A percentile compares a stretch with the other conserved stretches of the same genome.
phyloP scores from a whole-genome alignment of 2,329 filamentous ascomycete genomes.

The Thyridium curvatum region DNA sequence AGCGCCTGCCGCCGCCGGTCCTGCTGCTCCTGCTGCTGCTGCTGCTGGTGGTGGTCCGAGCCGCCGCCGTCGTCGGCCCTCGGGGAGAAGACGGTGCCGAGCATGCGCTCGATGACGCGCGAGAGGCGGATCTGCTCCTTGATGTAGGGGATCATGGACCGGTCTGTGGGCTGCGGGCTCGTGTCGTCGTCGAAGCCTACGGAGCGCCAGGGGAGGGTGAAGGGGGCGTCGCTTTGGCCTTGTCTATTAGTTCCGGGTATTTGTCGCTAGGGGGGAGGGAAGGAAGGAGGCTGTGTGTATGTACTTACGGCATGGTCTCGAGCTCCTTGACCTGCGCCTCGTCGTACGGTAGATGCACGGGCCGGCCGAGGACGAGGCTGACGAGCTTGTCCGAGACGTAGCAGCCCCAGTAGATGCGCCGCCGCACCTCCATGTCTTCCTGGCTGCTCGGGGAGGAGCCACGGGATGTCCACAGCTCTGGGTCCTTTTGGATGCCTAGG shows the following conservation, averaged over 20 bases:
- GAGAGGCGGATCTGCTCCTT: constrained; percentile 13
- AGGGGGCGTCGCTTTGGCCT: constrained; percentile 10
- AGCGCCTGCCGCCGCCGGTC: constrained; percentile 4
- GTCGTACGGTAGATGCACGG: constrained; percentile 3
- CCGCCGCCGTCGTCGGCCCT: too few species aligned
- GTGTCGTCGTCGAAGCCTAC: constrained; percentile 12
- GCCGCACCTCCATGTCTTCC: constrained; percentile 18
- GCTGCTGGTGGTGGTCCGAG: too few species aligned
- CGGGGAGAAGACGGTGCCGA: constrained; percentile 9
- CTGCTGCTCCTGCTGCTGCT: too few species aligned
- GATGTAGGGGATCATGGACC: constrained; percentile 11
- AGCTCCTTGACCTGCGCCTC: constrained; percentile 7
- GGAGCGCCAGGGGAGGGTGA: constrained; percentile 14
- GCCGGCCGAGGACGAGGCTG: constrained; percentile 8
- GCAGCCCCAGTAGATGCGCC: constrained; percentile 21
- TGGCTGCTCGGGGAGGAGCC: constrained; percentile 11
- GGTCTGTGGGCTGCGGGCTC: background rate
- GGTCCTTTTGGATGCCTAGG: constrained; percentile 18
- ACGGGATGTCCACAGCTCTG: constrained; percentile 12
- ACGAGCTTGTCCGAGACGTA: constrained; percentile 18
- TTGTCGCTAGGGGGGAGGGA: too few species aligned
- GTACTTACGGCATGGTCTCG: constrained; percentile 5
- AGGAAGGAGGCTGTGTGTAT: too few species aligned
- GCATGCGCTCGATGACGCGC: constrained; percentile 13
- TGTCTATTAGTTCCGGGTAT: too few species aligned